Conservation (phyloP, 495 filamentous ascomycete genomes). For the Symbiotaphrina buchneri region DNA sequence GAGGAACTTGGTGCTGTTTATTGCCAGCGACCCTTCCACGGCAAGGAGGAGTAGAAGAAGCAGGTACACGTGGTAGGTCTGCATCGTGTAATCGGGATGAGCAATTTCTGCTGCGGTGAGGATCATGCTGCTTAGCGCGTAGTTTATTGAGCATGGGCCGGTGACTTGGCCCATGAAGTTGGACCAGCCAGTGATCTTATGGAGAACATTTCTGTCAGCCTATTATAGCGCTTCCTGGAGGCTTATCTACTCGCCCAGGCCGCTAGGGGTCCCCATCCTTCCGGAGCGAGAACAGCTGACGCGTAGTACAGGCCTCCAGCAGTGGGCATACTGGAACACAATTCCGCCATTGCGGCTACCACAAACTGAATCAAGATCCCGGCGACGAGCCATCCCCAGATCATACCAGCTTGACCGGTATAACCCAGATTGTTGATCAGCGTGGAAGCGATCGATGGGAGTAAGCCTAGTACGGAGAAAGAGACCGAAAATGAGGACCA, state of each 20-base stretch:
- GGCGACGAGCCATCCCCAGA: constrained; percentile 5
- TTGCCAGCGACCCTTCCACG: constrained; percentile 1
- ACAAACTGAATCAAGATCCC: constrained; percentile 3
- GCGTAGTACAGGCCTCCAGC: constrained; percentile 2
- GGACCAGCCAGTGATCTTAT: neutral
- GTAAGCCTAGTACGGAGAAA: constrained; percentile 3
- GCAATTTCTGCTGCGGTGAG: constrained; percentile 1
- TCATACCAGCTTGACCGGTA: constrained; percentile 1
- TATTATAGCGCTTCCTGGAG: neutral
- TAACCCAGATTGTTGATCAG: constrained; percentile 3
- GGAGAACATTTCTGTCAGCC: neutral
- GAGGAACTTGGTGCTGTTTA: constrained; percentile 3
- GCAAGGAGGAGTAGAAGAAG: constrained; percentile 1
- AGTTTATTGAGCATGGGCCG: constrained; percentile 2
- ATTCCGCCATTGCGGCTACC: too few relatives aligned
- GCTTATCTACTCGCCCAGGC: neutral
- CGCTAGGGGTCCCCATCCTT: neutral
- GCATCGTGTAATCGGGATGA: neutral
- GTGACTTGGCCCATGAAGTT: constrained; percentile 4
- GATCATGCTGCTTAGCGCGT: constrained; percentile 3
- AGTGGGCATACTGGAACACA: constrained; percentile 2
- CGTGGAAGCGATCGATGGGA: constrained; percentile 3
- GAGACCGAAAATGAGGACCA: constrained; percentile 4
- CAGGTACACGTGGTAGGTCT: constrained; percentile 3
- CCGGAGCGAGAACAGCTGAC: constrained; percentile 1